These are phyloP conservation scores for Salix caprea DNA, from an alignment of 345 rosid species.

Conservation along the genomic window DNA sequence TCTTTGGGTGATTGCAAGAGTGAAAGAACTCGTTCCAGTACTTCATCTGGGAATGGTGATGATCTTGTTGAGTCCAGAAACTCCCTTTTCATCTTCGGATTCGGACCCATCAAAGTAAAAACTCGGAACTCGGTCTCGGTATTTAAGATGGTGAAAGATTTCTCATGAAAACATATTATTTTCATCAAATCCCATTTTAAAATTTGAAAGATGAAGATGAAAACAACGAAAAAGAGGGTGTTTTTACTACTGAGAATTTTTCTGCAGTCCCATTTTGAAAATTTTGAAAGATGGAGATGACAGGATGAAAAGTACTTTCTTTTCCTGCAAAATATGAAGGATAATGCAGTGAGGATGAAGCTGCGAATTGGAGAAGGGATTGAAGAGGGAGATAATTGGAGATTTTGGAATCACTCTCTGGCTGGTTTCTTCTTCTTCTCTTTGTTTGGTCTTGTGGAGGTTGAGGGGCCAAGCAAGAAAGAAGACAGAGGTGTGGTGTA, in stretches of 20 bases:
- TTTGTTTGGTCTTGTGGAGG: too few relatives aligned
- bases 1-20: conserved; percentile 43
- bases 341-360: not conserved
- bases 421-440: not conserved
- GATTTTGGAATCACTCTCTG: not conserved
- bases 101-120: conserved; percentile 16
- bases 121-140: not conserved
- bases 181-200: not conserved
- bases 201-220: not conserved
- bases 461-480: conserved; percentile 20
- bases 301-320: not conserved
- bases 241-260: not conserved
- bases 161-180: not conserved
- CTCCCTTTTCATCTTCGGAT: conserved; percentile 30
- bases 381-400: not conserved
- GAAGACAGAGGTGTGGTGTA: conserved; percentile 13
- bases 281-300: not conserved
- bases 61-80: conserved; percentile 20
- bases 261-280: not conserved
- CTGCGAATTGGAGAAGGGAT: not conserved
- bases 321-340: not conserved
- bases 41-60: conserved; percentile 57
- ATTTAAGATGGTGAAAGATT: not conserved
- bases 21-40: conserved; percentile 50
- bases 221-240: not conserved